Conservation (phyloP, 148 eudicot genomes). For the Chenopodium formosanum region DNA sequence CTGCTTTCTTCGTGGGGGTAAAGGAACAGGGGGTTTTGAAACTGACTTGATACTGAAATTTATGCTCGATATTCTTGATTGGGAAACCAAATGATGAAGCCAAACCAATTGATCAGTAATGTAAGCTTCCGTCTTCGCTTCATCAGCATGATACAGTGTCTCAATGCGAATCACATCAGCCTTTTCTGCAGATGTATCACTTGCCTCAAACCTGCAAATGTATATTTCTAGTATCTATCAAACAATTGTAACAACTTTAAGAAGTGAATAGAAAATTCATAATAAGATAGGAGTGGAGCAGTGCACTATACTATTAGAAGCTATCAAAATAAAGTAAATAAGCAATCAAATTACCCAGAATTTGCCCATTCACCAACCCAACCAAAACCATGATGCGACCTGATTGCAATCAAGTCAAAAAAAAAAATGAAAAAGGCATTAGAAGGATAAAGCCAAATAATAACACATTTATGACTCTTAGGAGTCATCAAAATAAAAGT, state of each 20-base stretch:
- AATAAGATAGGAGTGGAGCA: not conserved
- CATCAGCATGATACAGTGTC: slow-evolving; percentile 88
- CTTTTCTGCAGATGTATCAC: slow-evolving; percentile 43
- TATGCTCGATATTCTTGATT: slow-evolving; percentile 32
- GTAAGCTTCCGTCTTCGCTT: slow-evolving; percentile 62
- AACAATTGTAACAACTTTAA: not conserved
- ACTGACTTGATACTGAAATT: slow-evolving; percentile 24
- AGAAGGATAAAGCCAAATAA: slow-evolving; percentile 11
- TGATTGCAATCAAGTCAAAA: slow-evolving; percentile 26
- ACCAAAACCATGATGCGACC: slow-evolving; percentile 95
- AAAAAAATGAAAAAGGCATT: not conserved
- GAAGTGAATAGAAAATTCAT: not conserved
- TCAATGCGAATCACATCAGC: slow-evolving; percentile 59
- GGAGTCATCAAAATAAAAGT: not conserved
- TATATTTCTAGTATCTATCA: not conserved
- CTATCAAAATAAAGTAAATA: not conserved
- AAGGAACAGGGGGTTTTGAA: slow-evolving; percentile 26
- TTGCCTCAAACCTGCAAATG: slow-evolving; percentile 54
- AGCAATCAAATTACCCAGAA: slow-evolving; percentile 59
- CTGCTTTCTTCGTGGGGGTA: slow-evolving; percentile 20
- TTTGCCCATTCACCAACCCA: slow-evolving; percentile 99
- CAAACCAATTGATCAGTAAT: slow-evolving; percentile 65
- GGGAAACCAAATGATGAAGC: slow-evolving; percentile 68
- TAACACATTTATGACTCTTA: not conserved
- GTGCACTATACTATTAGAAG: not conserved